Base-by-base conservation (phyloP, 768 basidiomycete species). In the Hygrocybe punicea region DNA sequence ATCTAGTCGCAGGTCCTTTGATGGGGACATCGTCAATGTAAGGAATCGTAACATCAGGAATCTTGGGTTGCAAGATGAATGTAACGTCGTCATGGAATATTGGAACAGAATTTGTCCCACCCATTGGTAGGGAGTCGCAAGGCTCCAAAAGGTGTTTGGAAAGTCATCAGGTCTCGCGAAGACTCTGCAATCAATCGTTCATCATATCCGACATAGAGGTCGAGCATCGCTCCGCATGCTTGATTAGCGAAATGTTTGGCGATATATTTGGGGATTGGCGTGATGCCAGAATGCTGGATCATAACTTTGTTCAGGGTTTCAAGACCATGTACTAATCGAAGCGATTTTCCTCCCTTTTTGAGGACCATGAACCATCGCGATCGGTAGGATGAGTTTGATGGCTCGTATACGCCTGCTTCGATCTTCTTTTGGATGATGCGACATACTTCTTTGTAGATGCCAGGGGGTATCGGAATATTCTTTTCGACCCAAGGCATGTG, bases 321-420 rank as follows among this genome's bases (percentile, higher is more conserved):
- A 0, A 78, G 60, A 57, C 66, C 65, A 44, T 77, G 74, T 1
- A 78, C 74, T 0, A 76, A 52, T 0, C 68, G 60, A 1, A 78
- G 60, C 1, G 61, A 64, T 36, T 71, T 70, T 0, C 73, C 65
- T 54, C 76, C 70, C 53, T 76, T 75, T 64, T 77, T 77, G 5
- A 64, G 21, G 0, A 78, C 71, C 29, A 69, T 72, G 51, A 78
- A 81, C 76, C 73, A 78, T 7, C 68, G 55, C 0, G 73, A 74
- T 0, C 72, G 62, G 25, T 81, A 81, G 0, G 75, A 75, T 0
- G 69, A 69, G 35, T 76, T 68, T 0, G 70, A 74, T 0, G 67
- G 71, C 60, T 81, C 71, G 51, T 78, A 79, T 0, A 77, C 69
- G 0, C 79, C 75, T 0, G 74, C 62, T 0, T 58, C 65, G 9